Evolutionary conservation across 2,329 filamentous ascomycete species (phyloP).

Genomic region (Thelonectria rubi): DNA sequence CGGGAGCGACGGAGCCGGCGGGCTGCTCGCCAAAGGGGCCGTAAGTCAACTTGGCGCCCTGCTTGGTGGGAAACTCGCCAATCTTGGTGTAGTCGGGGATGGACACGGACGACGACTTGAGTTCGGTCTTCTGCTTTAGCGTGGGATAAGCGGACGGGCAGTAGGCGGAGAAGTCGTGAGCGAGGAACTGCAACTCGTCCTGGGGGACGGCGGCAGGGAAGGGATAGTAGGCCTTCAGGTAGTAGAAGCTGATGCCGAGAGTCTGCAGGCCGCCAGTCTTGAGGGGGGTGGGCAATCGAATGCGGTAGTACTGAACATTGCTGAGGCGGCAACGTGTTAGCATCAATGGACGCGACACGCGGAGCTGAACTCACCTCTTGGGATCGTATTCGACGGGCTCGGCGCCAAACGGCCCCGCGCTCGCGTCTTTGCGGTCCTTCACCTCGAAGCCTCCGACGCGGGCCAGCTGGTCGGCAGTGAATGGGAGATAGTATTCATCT

Average conservation of each 20-base stretch:
- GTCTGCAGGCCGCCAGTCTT: conserved; percentile 82
- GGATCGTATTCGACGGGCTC: conserved; percentile 72
- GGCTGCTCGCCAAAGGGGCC: conserved; percentile 86
- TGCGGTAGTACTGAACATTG: conserved; percentile 82
- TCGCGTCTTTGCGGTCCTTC: conserved; percentile 85
- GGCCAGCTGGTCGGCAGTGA: conserved; percentile 78
- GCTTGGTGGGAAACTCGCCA: conserved; percentile 77
- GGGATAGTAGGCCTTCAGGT: conserved; percentile 80
- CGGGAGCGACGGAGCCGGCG: conserved; percentile 77
- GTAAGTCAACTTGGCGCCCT: conserved; percentile 87
- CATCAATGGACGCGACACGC: conserved; percentile 7
- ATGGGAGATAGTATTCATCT: conserved; percentile 90
- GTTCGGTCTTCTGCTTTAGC: conserved; percentile 93
- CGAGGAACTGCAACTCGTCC: conserved; percentile 84
- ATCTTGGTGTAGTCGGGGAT: conserved; percentile 88
- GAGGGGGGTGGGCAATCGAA: conserved; percentile 80
- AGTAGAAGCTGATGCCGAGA: conserved; percentile 84
- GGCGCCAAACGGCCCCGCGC: conserved; percentile 72
- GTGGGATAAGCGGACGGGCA: conserved; percentile 84
- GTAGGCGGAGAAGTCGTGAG: conserved; percentile 87
- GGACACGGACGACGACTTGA: conserved; percentile 83
- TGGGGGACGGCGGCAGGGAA: conserved; percentile 87
- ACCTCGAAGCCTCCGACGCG: conserved; percentile 88
- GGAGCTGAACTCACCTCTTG: conserved; percentile 58
- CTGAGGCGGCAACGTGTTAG: conserved; percentile 53